These are phyloP conservation scores for Ganoderma lucidum DNA, from an alignment of 1,284 basidiomycete species.

Conservation along the genomic window DNA sequence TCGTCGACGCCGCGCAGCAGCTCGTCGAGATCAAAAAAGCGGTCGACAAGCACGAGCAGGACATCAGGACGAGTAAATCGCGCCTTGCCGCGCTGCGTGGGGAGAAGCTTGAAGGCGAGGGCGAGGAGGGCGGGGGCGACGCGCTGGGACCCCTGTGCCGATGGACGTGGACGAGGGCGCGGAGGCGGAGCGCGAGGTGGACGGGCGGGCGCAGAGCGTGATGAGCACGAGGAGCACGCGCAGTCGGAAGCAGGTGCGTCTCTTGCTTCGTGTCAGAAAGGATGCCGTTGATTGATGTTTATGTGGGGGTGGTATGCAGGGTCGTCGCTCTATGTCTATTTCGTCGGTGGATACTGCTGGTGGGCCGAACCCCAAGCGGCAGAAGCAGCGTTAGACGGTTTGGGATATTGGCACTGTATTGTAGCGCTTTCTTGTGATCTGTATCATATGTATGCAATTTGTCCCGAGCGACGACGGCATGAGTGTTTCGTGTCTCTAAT, in stretches of 20 bases:
- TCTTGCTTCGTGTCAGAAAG: slow-evolving; percentile 5
- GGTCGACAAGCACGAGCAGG: slow-evolving; percentile 87
- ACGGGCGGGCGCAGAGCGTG: slow-evolving; percentile 71
- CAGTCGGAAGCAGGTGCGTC: slow-evolving; percentile 65
- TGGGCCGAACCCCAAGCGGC: slow-evolving; percentile 33
- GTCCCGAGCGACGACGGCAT: not conserved
- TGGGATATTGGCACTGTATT: not conserved
- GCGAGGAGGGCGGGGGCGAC: slow-evolving; percentile 37
- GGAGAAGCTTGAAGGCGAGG: slow-evolving; percentile 49
- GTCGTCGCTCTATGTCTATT: slow-evolving; percentile 56
- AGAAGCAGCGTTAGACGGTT: slow-evolving; percentile 29
- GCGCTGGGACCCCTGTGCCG: slow-evolving; percentile 39
- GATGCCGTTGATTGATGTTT: slow-evolving; percentile 1
- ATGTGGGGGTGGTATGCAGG: slow-evolving; percentile 43
- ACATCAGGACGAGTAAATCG: slow-evolving; percentile 75
- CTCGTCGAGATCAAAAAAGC: slow-evolving; percentile 89
- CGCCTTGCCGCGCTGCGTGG: slow-evolving; percentile 63
- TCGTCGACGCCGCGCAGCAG: slow-evolving; percentile 75
- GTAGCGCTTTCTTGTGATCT: slow-evolving; percentile 9
- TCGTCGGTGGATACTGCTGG: slow-evolving; percentile 40
- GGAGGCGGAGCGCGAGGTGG: slow-evolving; percentile 44
- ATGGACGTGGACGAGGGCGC: slow-evolving; percentile 47
- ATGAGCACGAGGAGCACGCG: slow-evolving; percentile 65
- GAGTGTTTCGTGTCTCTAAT: too few species aligned
- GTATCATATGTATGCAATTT: slow-evolving; percentile 6